A percentile compares a stretch with the other conserved stretches of the same genome.
These are phyloP conservation scores for Hippophae gyantsensis DNA, from an alignment of 306 rosid species.

Conservation along the genomic window DNA sequence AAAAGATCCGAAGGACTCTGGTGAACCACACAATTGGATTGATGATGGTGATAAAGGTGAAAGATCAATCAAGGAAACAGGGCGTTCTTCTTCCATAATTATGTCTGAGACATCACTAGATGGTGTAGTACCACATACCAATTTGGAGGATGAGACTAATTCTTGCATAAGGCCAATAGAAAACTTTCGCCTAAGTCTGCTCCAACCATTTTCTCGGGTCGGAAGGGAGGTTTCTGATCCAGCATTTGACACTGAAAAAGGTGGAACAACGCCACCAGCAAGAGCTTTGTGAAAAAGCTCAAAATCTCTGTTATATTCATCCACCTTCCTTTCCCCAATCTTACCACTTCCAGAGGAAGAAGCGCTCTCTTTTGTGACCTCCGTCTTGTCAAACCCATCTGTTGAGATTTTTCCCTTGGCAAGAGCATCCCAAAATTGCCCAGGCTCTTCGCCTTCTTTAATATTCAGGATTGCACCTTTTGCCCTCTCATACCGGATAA, in stretches of 20 bases:
- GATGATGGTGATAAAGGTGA: conserved; percentile 39
- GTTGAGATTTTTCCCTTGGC: conserved; percentile 26
- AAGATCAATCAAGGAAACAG: conserved; percentile 27
- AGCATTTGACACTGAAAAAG: conserved; percentile 43
- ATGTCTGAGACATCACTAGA: conserved; percentile 22
- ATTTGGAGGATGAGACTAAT: conserved; percentile 37
- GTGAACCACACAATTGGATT: conserved; percentile 45
- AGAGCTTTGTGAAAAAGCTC: conserved; percentile 74
- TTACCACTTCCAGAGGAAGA: conserved; percentile 20
- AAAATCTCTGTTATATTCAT: conserved; percentile 66
- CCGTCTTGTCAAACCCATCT: conserved; percentile 25
- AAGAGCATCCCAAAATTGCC: conserved; percentile 71
- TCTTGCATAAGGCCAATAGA: conserved; percentile 51
- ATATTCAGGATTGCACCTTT: conserved; percentile 39
- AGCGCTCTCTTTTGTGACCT: conserved; percentile 19
- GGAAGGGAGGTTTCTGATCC: conserved; percentile 84
- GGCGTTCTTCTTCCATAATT: conserved; percentile 25
- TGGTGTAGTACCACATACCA: conserved; percentile 24
- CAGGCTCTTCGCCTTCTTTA: conserved; percentile 65
- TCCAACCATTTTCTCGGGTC: conserved; percentile 74
- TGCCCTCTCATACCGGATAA: conserved; percentile 65
- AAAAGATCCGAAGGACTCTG: conserved; percentile 54
- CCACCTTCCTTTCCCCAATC: conserved; percentile 43
- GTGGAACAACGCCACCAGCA: conserved; percentile 90
- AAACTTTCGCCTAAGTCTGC: conserved; percentile 51